Base-by-base conservation (phyloP, 2,329 filamentous ascomycete genomes). In the Aspergillus niger region DNA sequence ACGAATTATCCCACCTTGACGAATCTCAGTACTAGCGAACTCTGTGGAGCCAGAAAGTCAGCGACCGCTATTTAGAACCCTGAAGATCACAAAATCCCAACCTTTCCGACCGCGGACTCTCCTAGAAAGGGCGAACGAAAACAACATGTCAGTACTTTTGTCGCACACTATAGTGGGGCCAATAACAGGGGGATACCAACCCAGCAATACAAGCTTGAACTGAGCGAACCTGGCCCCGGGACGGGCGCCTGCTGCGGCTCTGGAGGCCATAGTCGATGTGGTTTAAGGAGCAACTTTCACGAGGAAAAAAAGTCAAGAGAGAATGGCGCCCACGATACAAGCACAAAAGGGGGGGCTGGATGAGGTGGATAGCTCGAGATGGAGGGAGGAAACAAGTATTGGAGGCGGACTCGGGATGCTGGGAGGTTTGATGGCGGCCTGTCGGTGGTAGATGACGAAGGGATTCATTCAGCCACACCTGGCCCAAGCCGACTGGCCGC, bases 41-140 rank as follows among this genome's bases (percentile, higher is more conserved):
- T 97, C 94, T 97, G 71, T 68, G 74, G 69, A 77, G 71, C 58
- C 61, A 63, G 64, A 41, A 69, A 65, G 69, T 74, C 64, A 75
- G 73, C 68, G 63, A 65, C 63, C 57, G 61, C 63, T 20, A 28
- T 50, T 50, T 58, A 57, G 55, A 60, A 58, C 32, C 47, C 32
- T 43, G 47, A 54, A 63, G 60, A 51, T 47, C 26, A 58, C 56
- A 58, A 62, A 55, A 61, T 61, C 26, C 69, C 64, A 72, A 96
- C 92, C 91, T 99, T 99, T 89, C 95, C 95, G 60, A 99, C 95
- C 61, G 95, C 95, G 70, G 95, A 99, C 84, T 99, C 95, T 78
- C 95, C 94, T 98, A 76, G 54, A 69, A 57, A 65, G 60, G 39
- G 36, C 52, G 48, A 66, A n/a, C 22, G 51, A 20, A 17, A 52